Percentiles rank a stretch among this genome's conserved stretches.
Evolutionary conservation across 768 basidiomycete genomes (phyloP).

Genomic region (Collybia nuda): DNA sequence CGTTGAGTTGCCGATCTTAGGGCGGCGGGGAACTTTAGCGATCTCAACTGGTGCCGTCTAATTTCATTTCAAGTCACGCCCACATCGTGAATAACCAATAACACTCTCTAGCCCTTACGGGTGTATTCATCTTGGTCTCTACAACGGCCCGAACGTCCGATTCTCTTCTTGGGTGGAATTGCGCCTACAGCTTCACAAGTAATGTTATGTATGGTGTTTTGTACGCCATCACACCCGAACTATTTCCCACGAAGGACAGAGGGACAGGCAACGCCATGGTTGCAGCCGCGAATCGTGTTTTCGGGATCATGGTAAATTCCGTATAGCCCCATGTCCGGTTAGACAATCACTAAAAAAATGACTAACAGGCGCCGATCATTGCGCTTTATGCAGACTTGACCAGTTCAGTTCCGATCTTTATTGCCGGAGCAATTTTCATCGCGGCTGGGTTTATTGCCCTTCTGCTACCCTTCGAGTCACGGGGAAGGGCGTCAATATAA

Average conservation of each 20-base stretch:
- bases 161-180: slow-evolving; percentile 78
- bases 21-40: slow-evolving; percentile 66
- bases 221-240: slow-evolving; percentile 68
- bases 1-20: slow-evolving; percentile 64
- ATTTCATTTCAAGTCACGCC: slow-evolving; percentile 25
- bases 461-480: slow-evolving; percentile 70
- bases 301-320: slow-evolving; percentile 64
- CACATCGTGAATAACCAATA: slow-evolving; percentile 13
- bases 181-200: slow-evolving; percentile 65
- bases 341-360: not conserved
- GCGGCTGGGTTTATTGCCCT: slow-evolving; percentile 58
- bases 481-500: slow-evolving; percentile 71
- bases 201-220: slow-evolving; percentile 79
- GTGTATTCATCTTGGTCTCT: slow-evolving; percentile 70
- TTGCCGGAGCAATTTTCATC: slow-evolving; percentile 65
- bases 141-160: slow-evolving; percentile 74
- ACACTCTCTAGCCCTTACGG: slow-evolving; percentile 62
- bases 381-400: slow-evolving; percentile 65
- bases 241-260: slow-evolving; percentile 71
- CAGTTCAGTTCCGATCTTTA: slow-evolving; percentile 71
- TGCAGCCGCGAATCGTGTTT: slow-evolving; percentile 59
- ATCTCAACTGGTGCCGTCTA: slow-evolving; percentile 50
- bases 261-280: slow-evolving; percentile 72
- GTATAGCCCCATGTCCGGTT: too few relatives aligned
- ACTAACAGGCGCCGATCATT: slow-evolving; percentile 62